A percentile compares a stretch with the other conserved stretches of the same genome.
phyloP scores from a whole-genome alignment of 2,329 filamentous ascomycete species.

The Talaromyces sp. region DNA sequence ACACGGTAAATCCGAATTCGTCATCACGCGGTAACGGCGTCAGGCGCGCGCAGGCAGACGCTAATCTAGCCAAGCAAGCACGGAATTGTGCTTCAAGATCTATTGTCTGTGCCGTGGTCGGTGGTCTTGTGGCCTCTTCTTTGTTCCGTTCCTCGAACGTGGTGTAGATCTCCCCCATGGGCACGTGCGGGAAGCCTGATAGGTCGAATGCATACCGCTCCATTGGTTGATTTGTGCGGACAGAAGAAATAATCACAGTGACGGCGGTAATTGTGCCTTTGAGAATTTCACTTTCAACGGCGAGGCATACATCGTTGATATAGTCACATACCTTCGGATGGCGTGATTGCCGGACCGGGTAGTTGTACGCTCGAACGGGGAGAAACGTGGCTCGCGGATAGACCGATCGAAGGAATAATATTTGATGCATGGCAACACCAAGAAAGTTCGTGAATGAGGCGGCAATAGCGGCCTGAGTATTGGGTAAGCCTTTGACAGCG shows the following conservation, averaged over 20 bases:
- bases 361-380: slow-evolving; percentile 75
- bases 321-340: slow-evolving; percentile 83
- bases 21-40: slow-evolving; percentile 45
- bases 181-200: slow-evolving; percentile 53
- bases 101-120: slow-evolving; percentile 31
- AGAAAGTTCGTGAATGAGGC: slow-evolving; percentile 74
- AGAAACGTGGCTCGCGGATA: slow-evolving; percentile 78
- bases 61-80: slow-evolving; percentile 44
- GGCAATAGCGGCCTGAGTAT: slow-evolving; percentile 59
- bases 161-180: slow-evolving; percentile 47
- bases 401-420: slow-evolving; percentile 76
- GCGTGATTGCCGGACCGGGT: slow-evolving; percentile 77
- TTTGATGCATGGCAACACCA: slow-evolving; percentile 76
- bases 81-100: slow-evolving; percentile 51
- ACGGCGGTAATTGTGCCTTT: slow-evolving; percentile 55
- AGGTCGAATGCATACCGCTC: slow-evolving; percentile 62
- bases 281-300: slow-evolving; percentile 67
- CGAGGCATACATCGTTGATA: slow-evolving; percentile 75
- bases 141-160: slow-evolving; percentile 47
- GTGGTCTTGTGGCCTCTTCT: slow-evolving; percentile 31
- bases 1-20: slow-evolving; percentile 50
- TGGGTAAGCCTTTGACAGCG: slow-evolving; percentile 40
- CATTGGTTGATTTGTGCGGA: slow-evolving; percentile 50
- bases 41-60: slow-evolving; percentile 42
- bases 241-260: slow-evolving; percentile 55